These are phyloP conservation scores for Potentilla sterilis DNA, from an alignment of 306 rosid genomes.

Conservation along the genomic window DNA sequence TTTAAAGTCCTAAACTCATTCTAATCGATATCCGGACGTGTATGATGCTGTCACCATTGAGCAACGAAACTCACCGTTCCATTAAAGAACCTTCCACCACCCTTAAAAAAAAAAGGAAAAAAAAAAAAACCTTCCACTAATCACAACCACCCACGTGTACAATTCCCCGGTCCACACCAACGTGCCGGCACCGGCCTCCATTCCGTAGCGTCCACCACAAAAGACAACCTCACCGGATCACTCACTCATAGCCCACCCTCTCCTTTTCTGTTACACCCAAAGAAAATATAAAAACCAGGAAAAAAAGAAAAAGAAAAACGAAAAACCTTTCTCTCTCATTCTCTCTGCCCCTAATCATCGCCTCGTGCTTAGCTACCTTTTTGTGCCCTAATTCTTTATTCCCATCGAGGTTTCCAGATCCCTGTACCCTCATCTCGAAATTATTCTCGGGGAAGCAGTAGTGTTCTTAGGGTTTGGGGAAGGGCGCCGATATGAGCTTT, in stretches of 20 bases:
- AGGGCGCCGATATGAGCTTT: constrained; percentile 59
- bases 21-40: no score
- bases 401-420: constrained; percentile 25
- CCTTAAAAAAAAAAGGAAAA: no score
- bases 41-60: no score
- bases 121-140: no score
- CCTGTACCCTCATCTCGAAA: constrained; percentile 14
- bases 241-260: not conserved
- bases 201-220: constrained; percentile 6
- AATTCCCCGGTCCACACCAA: no score
- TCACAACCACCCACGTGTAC: no score
- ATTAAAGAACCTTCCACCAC: no score
- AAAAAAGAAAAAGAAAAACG: not conserved
- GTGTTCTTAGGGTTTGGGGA: constrained; percentile 31
- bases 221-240: constrained; percentile 15
- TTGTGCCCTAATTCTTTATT: constrained; percentile 25
- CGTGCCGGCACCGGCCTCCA: not conserved
- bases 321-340: not conserved
- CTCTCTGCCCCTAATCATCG: constrained; percentile 24
- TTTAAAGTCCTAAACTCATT: no score
- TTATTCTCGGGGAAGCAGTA: constrained; percentile 23
- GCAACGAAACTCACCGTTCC: no score
- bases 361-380: constrained; percentile 29
- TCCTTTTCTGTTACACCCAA: not conserved
- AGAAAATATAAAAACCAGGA: not conserved